These are phyloP conservation scores for Colletotrichum gloeosporioides DNA, from an alignment of 2,329 filamentous ascomycete species.

Conservation along the genomic window DNA sequence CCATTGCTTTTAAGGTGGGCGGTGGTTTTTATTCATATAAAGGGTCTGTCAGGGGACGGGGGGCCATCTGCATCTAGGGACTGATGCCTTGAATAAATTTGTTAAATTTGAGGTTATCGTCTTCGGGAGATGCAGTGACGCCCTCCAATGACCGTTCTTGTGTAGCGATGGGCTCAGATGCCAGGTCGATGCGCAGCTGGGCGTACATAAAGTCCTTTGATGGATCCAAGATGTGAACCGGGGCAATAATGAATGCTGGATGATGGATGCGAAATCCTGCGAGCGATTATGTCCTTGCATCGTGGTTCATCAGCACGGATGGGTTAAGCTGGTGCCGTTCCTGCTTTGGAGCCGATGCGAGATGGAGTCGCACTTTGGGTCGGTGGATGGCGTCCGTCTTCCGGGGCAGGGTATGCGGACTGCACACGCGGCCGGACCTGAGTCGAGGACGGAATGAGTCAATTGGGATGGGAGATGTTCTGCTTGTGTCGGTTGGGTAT, in stretches of 20 bases:
- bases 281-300: too few species aligned
- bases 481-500: not conserved
- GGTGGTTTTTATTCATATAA: not conserved
- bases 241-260: too few species aligned
- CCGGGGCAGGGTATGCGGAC: not conserved
- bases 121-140: too few species aligned
- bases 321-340: not conserved
- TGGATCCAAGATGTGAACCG: too few species aligned
- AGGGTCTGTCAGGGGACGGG: too few species aligned
- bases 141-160: too few species aligned
- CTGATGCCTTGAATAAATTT: not conserved
- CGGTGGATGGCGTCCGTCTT: not conserved
- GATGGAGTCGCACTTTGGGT: not conserved
- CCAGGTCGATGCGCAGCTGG: too few species aligned
- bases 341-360: not conserved
- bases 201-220: too few species aligned
- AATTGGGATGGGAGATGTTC: rapidly evolving
- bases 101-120: not conserved
- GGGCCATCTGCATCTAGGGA: too few species aligned
- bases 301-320: not conserved
- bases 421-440: rapidly evolving
- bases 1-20: not conserved
- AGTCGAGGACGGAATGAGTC: not conserved
- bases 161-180: too few species aligned
- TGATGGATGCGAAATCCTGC: too few species aligned